A percentile compares a stretch with the other conserved stretches of the same genome.
Evolutionary conservation across 139 green algal genomes (phyloP).

Genomic region (Marvania coccoides): DNA sequence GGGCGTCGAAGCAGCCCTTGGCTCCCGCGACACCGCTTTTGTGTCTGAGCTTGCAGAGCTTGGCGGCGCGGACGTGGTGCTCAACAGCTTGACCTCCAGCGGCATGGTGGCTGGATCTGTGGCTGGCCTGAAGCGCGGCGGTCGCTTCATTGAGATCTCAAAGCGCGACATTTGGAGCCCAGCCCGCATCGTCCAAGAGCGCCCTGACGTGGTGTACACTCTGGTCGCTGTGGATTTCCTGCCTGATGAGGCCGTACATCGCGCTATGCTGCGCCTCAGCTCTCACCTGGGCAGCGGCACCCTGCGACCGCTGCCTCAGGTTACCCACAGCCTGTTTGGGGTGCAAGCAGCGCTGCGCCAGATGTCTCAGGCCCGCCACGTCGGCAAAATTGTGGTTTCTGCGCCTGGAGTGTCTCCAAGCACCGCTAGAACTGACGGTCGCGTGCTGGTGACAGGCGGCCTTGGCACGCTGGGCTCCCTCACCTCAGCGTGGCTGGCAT

Average conservation of each 20-base stretch:
- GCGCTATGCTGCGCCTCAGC: conserved; percentile 23
- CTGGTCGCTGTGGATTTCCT: conserved; percentile 85
- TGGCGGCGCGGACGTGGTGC: conserved; percentile 55
- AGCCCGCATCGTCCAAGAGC: conserved; percentile 45
- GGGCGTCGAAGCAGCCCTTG: conserved; percentile 33
- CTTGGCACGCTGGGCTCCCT: conserved; percentile 64
- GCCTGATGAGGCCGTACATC: conserved; percentile 34
- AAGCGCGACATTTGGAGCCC: conserved; percentile 85
- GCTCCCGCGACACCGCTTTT: conserved; percentile 60
- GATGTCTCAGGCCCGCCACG: conserved; percentile 73
- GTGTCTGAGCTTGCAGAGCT: conserved; percentile 37
- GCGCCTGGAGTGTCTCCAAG: neutral
- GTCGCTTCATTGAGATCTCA: conserved; percentile 72
- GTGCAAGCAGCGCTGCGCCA: conserved; percentile 65
- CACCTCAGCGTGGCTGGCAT: conserved; percentile 49
- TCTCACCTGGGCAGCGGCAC: conserved; percentile 32
- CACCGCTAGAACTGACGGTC: neutral
- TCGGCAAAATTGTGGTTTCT: conserved; percentile 76
- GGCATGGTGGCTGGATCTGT: conserved; percentile 54
- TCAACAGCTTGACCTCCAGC: conserved; percentile 75
- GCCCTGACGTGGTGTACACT: conserved; percentile 62
- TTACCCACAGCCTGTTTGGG: conserved; percentile 31
- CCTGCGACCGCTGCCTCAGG: conserved; percentile 38
- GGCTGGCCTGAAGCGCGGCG: conserved; percentile 9
- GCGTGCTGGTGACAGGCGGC: conserved; percentile 55